phyloP scores from a whole-genome alignment of 805 yeast genomes.

The Candida xiaguanensis region DNA sequence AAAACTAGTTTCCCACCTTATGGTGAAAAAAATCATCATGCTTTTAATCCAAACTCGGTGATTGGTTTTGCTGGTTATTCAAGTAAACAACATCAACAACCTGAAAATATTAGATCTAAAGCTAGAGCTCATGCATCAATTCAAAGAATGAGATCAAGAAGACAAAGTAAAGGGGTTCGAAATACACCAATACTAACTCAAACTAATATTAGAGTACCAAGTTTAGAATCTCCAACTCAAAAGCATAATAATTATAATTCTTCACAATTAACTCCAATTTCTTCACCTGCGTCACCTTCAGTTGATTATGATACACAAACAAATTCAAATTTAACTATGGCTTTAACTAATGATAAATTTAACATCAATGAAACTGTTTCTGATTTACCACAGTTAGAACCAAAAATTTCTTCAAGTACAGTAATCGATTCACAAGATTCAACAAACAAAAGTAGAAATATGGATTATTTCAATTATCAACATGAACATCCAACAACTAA shows the following conservation, averaged over 20 bases:
- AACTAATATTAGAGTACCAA: slow-evolving; percentile 15
- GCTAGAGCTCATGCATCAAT: slow-evolving; percentile 67
- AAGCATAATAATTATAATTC: not conserved
- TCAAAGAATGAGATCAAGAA: slow-evolving; percentile 54
- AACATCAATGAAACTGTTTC: not conserved
- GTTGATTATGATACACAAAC: slow-evolving; percentile 8
- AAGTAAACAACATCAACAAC: slow-evolving; percentile 9
- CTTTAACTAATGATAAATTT: not conserved
- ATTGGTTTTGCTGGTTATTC: slow-evolving; percentile 3
- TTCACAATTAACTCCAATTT: not conserved
- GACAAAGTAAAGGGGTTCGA: slow-evolving; percentile 45
- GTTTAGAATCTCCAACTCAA: slow-evolving; percentile 16
- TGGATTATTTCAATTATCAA: slow-evolving; percentile 1
- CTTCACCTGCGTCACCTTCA: slow-evolving; percentile 16
- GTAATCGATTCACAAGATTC: not conserved
- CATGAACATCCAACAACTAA: not conserved
- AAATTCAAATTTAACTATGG: slow-evolving; percentile 7
- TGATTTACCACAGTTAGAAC: slow-evolving; percentile 8
- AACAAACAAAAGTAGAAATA: not conserved
- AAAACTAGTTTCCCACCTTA: slow-evolving; percentile 2
- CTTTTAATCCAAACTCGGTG: not conserved
- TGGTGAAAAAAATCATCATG: not conserved
- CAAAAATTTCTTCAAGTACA: slow-evolving; percentile 8
- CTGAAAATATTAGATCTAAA: slow-evolving; percentile 39
- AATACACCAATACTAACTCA: slow-evolving; percentile 20